A percentile compares a stretch with the other conserved stretches of the same genome.
Conservation (phyloP, 78 protist species). For the Cavenderia fasciculata region DNA sequence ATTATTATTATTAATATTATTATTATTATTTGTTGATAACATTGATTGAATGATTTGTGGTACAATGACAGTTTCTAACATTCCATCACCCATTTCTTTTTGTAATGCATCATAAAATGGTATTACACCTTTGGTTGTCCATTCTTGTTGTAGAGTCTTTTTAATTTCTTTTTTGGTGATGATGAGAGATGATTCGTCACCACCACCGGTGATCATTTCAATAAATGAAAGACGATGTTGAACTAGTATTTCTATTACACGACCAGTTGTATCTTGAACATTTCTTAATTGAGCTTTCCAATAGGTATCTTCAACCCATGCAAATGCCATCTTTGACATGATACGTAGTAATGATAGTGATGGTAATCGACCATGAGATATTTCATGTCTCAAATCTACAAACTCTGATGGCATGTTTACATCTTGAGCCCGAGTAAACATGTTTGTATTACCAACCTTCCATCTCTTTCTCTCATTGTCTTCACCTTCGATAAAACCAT, state of each 20-base stretch:
- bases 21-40: background rate
- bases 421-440: slow-evolving; percentile 31
- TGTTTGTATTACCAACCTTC: background rate
- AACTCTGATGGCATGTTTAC: slow-evolving; percentile 39
- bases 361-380: slow-evolving; percentile 44
- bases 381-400: slow-evolving; percentile 63
- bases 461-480: background rate
- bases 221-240: too few relatives aligned
- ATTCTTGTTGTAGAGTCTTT: background rate
- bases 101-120: background rate
- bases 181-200: too few relatives aligned
- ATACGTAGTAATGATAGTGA: background rate
- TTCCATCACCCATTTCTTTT: background rate
- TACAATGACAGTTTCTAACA: background rate
- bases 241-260: background rate
- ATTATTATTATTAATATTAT: background rate
- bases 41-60: background rate
- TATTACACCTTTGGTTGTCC: background rate
- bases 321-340: slow-evolving; percentile 17
- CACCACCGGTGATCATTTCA: too few relatives aligned
- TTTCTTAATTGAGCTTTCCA: slow-evolving; percentile 34
- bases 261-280: background rate
- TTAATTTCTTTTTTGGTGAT: background rate
- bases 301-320: slow-evolving; percentile 52
- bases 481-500: slow-evolving; percentile 15